A percentile compares a stretch with the other conserved stretches of the same genome.
phyloP scores from a whole-genome alignment of 495 filamentous ascomycete species.

The Penicillium odoratum region DNA sequence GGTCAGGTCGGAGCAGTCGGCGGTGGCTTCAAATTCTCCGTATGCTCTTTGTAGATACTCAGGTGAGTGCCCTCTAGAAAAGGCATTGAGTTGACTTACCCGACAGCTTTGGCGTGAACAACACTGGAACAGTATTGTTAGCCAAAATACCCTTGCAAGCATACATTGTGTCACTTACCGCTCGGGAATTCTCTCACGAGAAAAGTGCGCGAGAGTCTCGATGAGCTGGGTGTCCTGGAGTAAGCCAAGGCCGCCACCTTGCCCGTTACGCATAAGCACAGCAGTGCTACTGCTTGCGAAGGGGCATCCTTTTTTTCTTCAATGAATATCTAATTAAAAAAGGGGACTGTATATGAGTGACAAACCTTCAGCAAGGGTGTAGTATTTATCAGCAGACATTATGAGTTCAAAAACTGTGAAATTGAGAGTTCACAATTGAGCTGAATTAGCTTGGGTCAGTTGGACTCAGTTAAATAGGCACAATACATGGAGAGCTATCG shows the following conservation, averaged over 20 bases:
- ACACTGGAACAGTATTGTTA: conserved; percentile 31
- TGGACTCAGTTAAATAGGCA: no score
- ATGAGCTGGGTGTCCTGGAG: conserved; percentile 13
- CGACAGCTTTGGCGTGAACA: conserved; percentile 63
- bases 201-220: conserved; percentile 9
- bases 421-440: no score
- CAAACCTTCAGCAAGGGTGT: conserved; percentile 10
- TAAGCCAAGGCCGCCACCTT: conserved; percentile 7
- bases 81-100: conserved; percentile 13
- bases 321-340: background rate
- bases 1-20: conserved; percentile 50
- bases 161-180: conserved; percentile 1
- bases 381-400: conserved; percentile 9
- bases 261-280: conserved; percentile 1
- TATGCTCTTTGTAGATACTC: conserved; percentile 28
- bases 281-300: conserved; percentile 12
- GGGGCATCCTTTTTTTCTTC: conserved; percentile 8
- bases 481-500: no score
- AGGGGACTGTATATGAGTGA: background rate
- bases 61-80: background rate
- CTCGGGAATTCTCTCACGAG: conserved; percentile 11
- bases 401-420: background rate
- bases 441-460: no score
- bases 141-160: background rate
- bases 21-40: conserved; percentile 62